Conservation (phyloP, 257 asterid species). For the Lantana camara region DNA sequence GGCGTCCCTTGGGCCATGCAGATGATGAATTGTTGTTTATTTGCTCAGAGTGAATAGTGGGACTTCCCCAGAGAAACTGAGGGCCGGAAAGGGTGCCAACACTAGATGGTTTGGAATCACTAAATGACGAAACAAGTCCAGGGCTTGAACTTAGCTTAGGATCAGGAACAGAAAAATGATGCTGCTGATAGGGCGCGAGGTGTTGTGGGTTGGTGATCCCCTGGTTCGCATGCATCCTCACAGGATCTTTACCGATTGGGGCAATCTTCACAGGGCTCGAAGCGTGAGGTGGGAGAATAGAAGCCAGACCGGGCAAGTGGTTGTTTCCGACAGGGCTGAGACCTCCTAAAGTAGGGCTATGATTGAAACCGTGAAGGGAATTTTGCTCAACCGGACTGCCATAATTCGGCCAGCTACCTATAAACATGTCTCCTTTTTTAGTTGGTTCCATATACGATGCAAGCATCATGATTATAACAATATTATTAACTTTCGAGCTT, state of each 20-base stretch:
- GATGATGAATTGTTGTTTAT: constrained; percentile 35
- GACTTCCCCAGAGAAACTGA: constrained; percentile 97
- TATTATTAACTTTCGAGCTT: no score
- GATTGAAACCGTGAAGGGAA: constrained; percentile 56
- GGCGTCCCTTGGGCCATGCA: constrained; percentile 60
- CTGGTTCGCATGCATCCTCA: constrained; percentile 46
- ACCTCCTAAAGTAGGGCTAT: constrained; percentile 51
- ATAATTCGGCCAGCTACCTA: constrained; percentile 83
- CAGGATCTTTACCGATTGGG: constrained; percentile 84
- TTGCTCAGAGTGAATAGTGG: constrained; percentile 60
- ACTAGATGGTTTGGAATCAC: constrained; percentile 69
- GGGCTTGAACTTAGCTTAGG: constrained; percentile 62
- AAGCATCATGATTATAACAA: constrained; percentile 1
- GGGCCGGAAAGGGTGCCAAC: constrained; percentile 91
- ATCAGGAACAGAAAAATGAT: constrained; percentile 48
- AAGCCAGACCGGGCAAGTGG: constrained; percentile 77
- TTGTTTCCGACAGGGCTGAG: constrained; percentile 64
- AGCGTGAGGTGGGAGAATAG: constrained; percentile 64
- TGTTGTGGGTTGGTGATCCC: constrained; percentile 26
- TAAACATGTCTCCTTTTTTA: constrained; percentile 7
- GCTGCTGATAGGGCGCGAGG: constrained; percentile 43
- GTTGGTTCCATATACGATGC: not conserved
- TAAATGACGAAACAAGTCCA: constrained; percentile 54
- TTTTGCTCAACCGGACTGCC: constrained; percentile 85
- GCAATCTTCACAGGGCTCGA: constrained; percentile 84